A percentile compares a stretch with the other conserved stretches of the same genome.
phyloP scores from a whole-genome alignment of 2,329 filamentous ascomycete genomes.

The Apiospora malaysiana region DNA sequence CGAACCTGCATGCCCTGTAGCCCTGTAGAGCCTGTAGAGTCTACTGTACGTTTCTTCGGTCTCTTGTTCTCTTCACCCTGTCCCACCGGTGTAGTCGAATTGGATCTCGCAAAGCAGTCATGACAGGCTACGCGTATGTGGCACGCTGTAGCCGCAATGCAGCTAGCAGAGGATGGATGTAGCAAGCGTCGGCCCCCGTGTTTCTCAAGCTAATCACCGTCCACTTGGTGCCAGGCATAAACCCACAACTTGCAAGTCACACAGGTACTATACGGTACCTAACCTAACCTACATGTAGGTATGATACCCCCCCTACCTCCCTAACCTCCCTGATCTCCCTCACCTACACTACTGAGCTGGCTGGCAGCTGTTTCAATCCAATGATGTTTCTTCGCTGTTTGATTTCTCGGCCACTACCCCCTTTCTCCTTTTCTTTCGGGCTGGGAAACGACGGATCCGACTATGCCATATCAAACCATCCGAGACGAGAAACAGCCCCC shows the following conservation, averaged over 20 bases:
- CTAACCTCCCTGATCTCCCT: too few species aligned
- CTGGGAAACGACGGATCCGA: conserved; percentile 12
- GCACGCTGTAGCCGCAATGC: not conserved
- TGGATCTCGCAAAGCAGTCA: not conserved
- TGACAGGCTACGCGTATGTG: not conserved
- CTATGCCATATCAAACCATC: conserved; percentile 13
- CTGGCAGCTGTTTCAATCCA: conserved; percentile 9
- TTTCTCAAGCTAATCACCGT: not conserved
- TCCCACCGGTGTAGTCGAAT: not conserved
- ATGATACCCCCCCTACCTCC: too few species aligned
- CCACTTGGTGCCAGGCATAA: too few species aligned
- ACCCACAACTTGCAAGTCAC: too few species aligned
- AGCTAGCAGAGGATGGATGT: not conserved
- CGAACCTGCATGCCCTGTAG: too few species aligned
- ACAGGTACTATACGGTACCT: not conserved
- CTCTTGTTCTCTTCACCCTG: not conserved
- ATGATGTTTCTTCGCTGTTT: conserved; percentile 8
- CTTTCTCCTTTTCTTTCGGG: not conserved
- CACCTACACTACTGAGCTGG: not conserved
- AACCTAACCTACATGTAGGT: too few species aligned
- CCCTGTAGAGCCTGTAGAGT: not conserved
- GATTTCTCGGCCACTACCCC: not conserved
- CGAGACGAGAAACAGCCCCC: conserved; percentile 15
- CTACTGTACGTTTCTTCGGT: not conserved
- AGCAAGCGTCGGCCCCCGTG: conserved; percentile 2